Conservation (phyloP, 2,329 filamentous ascomycete genomes). For the Claviceps citrina region DNA sequence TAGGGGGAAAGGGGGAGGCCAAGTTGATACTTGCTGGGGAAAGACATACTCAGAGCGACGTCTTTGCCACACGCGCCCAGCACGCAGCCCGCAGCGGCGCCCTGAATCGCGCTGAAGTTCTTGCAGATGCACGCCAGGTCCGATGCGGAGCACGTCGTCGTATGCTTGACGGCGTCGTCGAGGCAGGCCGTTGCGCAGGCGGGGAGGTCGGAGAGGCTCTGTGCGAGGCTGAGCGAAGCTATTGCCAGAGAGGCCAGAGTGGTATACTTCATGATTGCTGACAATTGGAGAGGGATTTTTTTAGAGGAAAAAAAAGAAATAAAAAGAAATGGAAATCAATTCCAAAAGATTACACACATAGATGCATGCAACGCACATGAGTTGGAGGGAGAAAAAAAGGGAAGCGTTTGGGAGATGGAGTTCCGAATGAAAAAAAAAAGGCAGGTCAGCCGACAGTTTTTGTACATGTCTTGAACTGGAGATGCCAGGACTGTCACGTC, state of each 20-base stretch:
- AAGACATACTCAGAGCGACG: slow-evolving; percentile 17
- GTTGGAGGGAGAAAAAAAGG: too few species aligned
- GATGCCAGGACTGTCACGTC: too few species aligned
- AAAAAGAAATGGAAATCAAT: too few species aligned
- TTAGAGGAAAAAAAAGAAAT: too few species aligned
- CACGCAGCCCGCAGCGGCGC: slow-evolving; percentile 15
- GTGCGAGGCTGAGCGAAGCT: slow-evolving; percentile 13
- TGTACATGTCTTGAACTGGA: too few species aligned
- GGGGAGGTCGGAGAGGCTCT: slow-evolving; percentile 14
- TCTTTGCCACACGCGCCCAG: slow-evolving; percentile 16
- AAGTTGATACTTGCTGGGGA: not conserved
- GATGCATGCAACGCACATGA: too few species aligned
- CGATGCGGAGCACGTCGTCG: not conserved
- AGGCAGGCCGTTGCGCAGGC: slow-evolving; percentile 17
- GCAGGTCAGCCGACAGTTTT: not conserved
- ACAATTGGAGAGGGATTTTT: too few species aligned
- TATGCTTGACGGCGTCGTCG: slow-evolving; percentile 11
- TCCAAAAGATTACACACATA: too few species aligned
- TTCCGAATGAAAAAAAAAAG: too few species aligned
- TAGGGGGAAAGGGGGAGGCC: too few species aligned
- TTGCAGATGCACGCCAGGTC: slow-evolving; percentile 7
- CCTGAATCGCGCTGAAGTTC: slow-evolving; percentile 13
- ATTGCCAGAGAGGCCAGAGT: not conserved
- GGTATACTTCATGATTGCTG: not conserved
- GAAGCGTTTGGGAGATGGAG: too few species aligned